Percentiles rank a stretch among this genome's conserved stretches.
phyloP scores from a whole-genome alignment of 164 flowering plant species.

The Annona cherimola region DNA sequence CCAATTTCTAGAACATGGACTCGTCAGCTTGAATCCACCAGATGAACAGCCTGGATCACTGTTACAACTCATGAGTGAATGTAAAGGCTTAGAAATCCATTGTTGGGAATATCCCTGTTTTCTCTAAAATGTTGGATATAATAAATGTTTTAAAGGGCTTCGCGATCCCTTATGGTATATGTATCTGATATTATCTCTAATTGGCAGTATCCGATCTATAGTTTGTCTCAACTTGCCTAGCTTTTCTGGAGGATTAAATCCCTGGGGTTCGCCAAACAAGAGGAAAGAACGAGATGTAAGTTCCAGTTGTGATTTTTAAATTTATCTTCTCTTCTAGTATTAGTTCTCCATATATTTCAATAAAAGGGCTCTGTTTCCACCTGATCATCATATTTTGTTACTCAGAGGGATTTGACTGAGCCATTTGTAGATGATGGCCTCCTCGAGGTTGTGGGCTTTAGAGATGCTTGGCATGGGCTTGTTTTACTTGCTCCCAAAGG shows the following conservation, averaged over 20 bases:
- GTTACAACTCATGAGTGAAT: background rate
- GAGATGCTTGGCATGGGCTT: constrained; percentile 95
- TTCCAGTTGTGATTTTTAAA: background rate
- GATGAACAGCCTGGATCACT: background rate
- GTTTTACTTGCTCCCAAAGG: constrained; percentile 73
- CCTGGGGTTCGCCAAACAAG: constrained; percentile 79
- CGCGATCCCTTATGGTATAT: background rate
- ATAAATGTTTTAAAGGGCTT: background rate
- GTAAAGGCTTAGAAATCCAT: background rate
- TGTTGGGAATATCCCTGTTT: background rate
- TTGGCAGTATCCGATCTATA: constrained; percentile 80
- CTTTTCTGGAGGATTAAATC: constrained; percentile 92
- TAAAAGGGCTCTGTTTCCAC: background rate
- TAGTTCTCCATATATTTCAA: no score
- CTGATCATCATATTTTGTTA: constrained; percentile 3
- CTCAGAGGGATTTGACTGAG: constrained; percentile 70
- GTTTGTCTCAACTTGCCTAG: constrained; percentile 91
- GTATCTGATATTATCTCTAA: background rate
- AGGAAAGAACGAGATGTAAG: constrained; percentile 56
- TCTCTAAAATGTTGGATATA: background rate
- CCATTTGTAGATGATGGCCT: constrained; percentile 87
- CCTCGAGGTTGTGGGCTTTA: constrained; percentile 84
- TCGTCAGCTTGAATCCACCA: background rate
- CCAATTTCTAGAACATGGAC: background rate
- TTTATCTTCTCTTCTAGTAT: background rate